Evolutionary conservation across 1,139 yeast species (phyloP), one percentile per base, ranked within the genome.

Genomic region (Yamadazyma pseudoaaseri): DNA sequence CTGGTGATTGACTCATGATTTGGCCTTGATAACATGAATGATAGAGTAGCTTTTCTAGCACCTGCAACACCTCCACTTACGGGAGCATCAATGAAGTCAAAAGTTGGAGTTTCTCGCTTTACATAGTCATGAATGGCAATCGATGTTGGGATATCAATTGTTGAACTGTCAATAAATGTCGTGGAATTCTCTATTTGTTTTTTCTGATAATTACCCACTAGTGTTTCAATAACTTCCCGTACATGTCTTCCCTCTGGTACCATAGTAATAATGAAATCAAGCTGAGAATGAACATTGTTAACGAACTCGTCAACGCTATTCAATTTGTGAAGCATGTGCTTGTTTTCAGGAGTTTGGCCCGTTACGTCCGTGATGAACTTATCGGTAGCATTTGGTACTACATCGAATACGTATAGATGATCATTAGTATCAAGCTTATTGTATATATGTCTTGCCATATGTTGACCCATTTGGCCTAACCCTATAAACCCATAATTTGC

Each of bases 21-120:
- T 6, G 55, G 52, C 36, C 70, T 49, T 3, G 80, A 76, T 21
- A 77, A 68, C 83, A 77, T 77, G 49, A 77, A 77, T 4, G 80
- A 71, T 26, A 77, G 61, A 0, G 81, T 69, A 1, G 65, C 82
- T 36, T 74, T 73, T 35, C 72, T 52, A 5, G 83, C 83, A 4
- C 83, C 83, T 1, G 72, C 71, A 2, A 73, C 78, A 14, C 83
- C 83, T 3, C 83, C 83, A 10, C 79, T 73, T 0, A 77, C 82
- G 1, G 83, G 83, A 9, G 83, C 73, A 48, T 77, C 83, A 29
- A 76, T 65, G 42, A 69, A 69, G 41, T 66, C 72, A 25, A 30
- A 30, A 8, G 25, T 17, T 1, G 73, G 69, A 23, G 65, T 48
- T 34, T 57, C 48, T 10, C 40, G 31, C 30, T 56, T 59, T 30